A percentile compares a stretch with the other conserved stretches of the same genome.
These are phyloP conservation scores for Vicia sativa DNA, from an alignment of 306 rosid species.

Conservation along the genomic window DNA sequence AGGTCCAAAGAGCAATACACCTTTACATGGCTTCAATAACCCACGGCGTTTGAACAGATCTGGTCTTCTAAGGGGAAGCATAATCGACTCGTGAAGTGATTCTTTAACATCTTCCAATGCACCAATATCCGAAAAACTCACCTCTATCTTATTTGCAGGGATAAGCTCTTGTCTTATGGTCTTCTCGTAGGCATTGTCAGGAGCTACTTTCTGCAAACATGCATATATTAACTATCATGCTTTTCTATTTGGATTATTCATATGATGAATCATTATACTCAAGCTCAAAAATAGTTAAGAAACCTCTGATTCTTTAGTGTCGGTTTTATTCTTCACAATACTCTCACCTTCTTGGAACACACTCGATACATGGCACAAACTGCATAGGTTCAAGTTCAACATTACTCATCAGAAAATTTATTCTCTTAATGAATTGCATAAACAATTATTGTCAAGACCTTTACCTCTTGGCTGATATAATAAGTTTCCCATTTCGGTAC, in stretches of 20 bases:
- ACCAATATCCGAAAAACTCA: slow-evolving; percentile 78
- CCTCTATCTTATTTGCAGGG: slow-evolving; percentile 75
- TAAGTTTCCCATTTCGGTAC: slow-evolving; percentile 88
- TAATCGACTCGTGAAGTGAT: slow-evolving; percentile 79
- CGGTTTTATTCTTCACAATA: slow-evolving; percentile 49
- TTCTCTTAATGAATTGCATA: background rate
- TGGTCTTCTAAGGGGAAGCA: slow-evolving; percentile 89
- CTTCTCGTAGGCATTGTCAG: slow-evolving; percentile 74
- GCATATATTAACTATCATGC: slow-evolving; percentile 4
- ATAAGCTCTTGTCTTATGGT: slow-evolving; percentile 70
- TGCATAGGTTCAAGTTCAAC: slow-evolving; percentile 48
- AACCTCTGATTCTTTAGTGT: slow-evolving; percentile 66
- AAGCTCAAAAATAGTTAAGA: slow-evolving; percentile 6
- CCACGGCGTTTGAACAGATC: slow-evolving; percentile 70
- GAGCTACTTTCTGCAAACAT: slow-evolving; percentile 55
- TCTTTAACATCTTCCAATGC: slow-evolving; percentile 72
- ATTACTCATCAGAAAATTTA: slow-evolving; percentile 32
- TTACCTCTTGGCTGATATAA: slow-evolving; percentile 78
- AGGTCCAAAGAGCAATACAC: too few relatives aligned
- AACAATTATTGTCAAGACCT: slow-evolving; percentile 23
- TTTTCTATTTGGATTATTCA: background rate
- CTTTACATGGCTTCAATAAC: too few relatives aligned
- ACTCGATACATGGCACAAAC: slow-evolving; percentile 80
- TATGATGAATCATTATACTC: background rate
- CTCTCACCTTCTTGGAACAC: slow-evolving; percentile 68